Percentiles rank a stretch among this genome's conserved stretches.
These are phyloP conservation scores for Talaromyces pinophilus DNA, from an alignment of 2,329 filamentous ascomycete genomes.

Conservation along the genomic window DNA sequence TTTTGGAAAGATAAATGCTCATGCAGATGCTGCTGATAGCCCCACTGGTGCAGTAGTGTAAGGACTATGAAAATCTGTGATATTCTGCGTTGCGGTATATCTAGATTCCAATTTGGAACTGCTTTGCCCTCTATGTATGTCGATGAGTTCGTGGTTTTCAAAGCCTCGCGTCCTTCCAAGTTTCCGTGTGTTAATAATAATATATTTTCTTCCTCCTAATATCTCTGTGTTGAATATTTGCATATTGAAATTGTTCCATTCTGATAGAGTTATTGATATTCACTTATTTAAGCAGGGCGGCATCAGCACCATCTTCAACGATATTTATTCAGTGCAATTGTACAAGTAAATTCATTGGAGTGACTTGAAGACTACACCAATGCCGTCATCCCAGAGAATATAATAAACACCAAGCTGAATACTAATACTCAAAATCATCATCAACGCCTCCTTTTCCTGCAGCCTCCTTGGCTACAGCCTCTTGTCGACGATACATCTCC, in stretches of 20 bases:
- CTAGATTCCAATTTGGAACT: neutral
- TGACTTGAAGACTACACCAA: neutral
- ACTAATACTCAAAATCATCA: conserved; percentile 94
- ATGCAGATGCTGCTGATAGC: neutral
- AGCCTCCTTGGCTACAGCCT: conserved; percentile 81
- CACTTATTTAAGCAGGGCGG: neutral
- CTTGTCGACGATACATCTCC: conserved; percentile 96
- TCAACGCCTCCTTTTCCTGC: conserved; percentile 86
- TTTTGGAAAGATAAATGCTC: conserved; percentile 3
- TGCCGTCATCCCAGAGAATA: neutral
- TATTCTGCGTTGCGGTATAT: neutral
- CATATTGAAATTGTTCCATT: too few species aligned
- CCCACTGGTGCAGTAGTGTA: neutral
- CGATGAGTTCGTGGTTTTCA: neutral
- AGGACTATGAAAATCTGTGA: conserved; percentile 8
- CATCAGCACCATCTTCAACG: neutral
- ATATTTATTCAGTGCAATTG: neutral
- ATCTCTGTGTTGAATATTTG: neutral
- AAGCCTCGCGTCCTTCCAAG: neutral
- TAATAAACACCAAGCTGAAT: neutral
- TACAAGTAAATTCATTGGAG: conserved; percentile 1
- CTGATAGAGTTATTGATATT: neutral
- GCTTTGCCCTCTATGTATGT: neutral
- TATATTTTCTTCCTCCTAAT: neutral
- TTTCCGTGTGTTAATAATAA: neutral